These are phyloP conservation scores for Sonneratia alba DNA, from an alignment of 345 rosid species.

Conservation along the genomic window DNA sequence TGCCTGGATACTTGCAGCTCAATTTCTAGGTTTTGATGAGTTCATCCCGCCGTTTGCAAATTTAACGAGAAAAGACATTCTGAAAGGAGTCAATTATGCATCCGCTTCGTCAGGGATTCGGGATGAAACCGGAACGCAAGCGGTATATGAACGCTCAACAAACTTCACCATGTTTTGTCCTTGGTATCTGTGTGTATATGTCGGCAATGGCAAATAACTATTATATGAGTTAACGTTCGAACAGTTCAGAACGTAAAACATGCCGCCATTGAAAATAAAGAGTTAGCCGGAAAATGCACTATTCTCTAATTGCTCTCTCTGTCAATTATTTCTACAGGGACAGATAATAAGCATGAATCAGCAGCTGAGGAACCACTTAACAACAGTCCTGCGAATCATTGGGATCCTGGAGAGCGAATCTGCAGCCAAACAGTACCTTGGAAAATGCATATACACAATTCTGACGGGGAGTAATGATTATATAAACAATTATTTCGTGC, in stretches of 20 bases:
- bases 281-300: no score
- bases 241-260: no score
- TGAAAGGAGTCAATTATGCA: constrained; percentile 16
- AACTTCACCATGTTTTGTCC: neutral
- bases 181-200: no score
- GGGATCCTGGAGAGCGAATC: constrained; percentile 9
- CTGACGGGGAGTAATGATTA: constrained; percentile 44
- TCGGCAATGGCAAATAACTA: no score
- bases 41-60: constrained; percentile 27
- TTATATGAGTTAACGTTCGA: no score
- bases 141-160: neutral
- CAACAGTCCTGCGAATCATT: constrained; percentile 12
- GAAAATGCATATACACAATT: constrained; percentile 32
- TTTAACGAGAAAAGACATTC: constrained; percentile 13
- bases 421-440: constrained; percentile 16
- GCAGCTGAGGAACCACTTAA: constrained; percentile 35
- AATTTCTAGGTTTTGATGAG: constrained; percentile 24
- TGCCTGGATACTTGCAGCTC: constrained; percentile 17
- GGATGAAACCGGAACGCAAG: constrained; percentile 5
- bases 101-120: constrained; percentile 14
- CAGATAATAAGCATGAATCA: constrained; percentile 21
- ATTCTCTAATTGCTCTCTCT: no score
- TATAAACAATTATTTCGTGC: constrained; percentile 43
- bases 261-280: no score
- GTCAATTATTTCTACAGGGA: constrained; percentile 26